These are phyloP conservation scores for Pulveroboletus ravenelii DNA, from an alignment of 768 basidiomycete genomes.

Conservation along the genomic window DNA sequence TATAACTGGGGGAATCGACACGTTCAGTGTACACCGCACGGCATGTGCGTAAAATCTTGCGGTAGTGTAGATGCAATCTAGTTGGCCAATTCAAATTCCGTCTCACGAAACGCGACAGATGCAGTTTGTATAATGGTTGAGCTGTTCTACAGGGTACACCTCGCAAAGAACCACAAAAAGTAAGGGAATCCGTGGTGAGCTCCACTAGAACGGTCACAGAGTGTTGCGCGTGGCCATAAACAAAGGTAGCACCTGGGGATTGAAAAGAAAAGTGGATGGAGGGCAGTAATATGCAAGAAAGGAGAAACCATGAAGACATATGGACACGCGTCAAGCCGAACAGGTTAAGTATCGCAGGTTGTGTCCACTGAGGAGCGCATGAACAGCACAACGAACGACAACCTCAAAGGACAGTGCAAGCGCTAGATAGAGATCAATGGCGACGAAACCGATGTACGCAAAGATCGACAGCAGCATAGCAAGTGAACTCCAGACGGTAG, in stretches of 20 bases:
- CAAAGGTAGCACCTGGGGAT: background rate
- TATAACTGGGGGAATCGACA: no score
- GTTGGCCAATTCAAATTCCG: no score
- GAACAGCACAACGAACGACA: slow-evolving; percentile 15
- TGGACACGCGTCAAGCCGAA: slow-evolving; percentile 5
- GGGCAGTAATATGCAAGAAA: slow-evolving; percentile 25
- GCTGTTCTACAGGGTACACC: slow-evolving; percentile 24
- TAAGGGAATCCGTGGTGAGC: slow-evolving; percentile 7
- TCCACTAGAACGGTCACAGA: slow-evolving; percentile 8
- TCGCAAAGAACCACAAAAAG: slow-evolving; percentile 12
- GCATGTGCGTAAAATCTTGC: no score
- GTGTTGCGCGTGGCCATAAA: slow-evolving; percentile 2
- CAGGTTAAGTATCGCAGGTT: slow-evolving; percentile 15
- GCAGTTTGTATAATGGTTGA: slow-evolving; percentile 8
- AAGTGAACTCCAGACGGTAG: slow-evolving; percentile 16
- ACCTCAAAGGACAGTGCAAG: slow-evolving; percentile 9
- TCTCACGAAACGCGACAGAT: background rate
- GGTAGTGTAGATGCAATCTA: no score
- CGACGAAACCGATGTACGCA: slow-evolving; percentile 12
- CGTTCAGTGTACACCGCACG: no score
- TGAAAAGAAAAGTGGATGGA: background rate
- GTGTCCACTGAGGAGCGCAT: slow-evolving; percentile 6
- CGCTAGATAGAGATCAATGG: slow-evolving; percentile 17
- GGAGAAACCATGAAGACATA: slow-evolving; percentile 1
- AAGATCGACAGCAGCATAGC: slow-evolving; percentile 27